phyloP scores from a whole-genome alignment of 331 rosid genomes.

The Malus hybrid region DNA sequence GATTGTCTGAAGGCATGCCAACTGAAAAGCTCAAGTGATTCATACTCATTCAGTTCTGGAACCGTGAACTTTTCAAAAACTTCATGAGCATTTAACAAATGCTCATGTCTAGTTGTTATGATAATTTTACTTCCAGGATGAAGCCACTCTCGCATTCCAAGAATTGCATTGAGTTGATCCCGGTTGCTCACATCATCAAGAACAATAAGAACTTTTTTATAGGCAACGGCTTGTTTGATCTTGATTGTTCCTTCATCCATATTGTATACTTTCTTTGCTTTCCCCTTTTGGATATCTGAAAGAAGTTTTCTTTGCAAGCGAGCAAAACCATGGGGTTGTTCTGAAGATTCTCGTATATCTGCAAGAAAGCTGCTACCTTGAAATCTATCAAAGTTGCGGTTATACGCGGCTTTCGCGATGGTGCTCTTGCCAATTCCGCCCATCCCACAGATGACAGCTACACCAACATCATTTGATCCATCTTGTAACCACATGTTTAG shows the following conservation, averaged over 20 bases:
- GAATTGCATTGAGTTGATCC: not conserved
- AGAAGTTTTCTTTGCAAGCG: too few species aligned
- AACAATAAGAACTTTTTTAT: too few species aligned
- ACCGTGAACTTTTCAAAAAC: not conserved
- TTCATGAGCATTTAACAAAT: not conserved
- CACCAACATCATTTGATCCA: not conserved
- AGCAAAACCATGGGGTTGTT: not conserved
- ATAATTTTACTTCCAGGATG: not conserved
- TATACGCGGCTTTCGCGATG: conserved; percentile 3
- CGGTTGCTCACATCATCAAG: too few species aligned
- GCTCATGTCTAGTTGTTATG: not conserved
- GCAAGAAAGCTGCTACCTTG: not conserved
- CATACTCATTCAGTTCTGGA: not conserved
- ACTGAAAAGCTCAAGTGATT: not conserved
- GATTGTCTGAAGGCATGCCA: not conserved
- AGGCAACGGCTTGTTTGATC: too few species aligned
- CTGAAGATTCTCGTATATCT: not conserved
- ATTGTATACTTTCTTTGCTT: too few species aligned
- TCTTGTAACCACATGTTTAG: not conserved
- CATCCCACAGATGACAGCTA: not conserved
- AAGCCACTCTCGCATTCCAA: not conserved
- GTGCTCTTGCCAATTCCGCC: conserved; percentile 10
- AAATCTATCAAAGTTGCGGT: not conserved
- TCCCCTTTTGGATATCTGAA: too few species aligned
- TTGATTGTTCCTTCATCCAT: too few species aligned